Conservation (phyloP, 495 filamentous ascomycete species). For the Penicillium longicatenatum region DNA sequence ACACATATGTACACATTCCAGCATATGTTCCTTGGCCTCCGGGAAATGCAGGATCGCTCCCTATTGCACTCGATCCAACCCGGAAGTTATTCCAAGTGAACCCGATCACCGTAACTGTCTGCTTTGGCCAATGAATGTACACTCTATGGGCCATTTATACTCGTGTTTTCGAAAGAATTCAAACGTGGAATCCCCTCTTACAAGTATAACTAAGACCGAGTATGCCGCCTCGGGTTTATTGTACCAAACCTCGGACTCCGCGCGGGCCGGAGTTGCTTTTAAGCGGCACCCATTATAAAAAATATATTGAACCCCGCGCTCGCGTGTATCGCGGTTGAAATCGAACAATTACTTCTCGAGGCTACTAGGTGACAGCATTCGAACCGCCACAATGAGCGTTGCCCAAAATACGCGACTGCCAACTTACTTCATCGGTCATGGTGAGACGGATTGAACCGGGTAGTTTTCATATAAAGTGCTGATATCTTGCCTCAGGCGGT, state of each 20-base stretch:
- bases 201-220: too few species aligned
- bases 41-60: too few species aligned
- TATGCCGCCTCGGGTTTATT: too few species aligned
- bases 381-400: not conserved
- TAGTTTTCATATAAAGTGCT: not conserved
- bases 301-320: not conserved
- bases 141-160: too few species aligned
- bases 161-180: too few species aligned
- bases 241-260: not conserved
- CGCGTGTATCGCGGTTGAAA: not conserved
- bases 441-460: not conserved
- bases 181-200: too few species aligned
- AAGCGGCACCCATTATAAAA: not conserved
- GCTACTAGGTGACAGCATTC: not conserved
- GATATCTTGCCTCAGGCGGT: not conserved
- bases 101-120: too few species aligned
- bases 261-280: not conserved
- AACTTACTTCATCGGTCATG: conserved; percentile 1
- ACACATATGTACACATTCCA: too few species aligned
- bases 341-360: not conserved
- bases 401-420: not conserved
- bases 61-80: too few species aligned
- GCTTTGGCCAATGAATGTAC: too few species aligned
- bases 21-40: too few species aligned
- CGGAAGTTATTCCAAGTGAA: too few species aligned